Evolutionary conservation across 805 yeast species (phyloP).

Genomic region (Zygosaccharomyces bailii): DNA sequence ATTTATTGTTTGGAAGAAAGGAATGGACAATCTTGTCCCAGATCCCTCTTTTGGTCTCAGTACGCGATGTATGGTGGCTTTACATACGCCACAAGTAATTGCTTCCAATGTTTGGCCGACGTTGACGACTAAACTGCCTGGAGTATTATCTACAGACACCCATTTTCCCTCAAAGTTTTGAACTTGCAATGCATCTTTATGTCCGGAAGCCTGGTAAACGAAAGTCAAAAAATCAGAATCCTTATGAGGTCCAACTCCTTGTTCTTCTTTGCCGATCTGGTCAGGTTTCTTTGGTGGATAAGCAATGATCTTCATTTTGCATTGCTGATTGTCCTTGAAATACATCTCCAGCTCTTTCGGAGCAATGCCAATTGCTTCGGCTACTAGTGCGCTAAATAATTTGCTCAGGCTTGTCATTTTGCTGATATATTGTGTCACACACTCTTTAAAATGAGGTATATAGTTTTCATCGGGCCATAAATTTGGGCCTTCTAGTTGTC

Average conservation of each 20-base stretch:
- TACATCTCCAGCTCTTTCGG: slow-evolving; percentile 44
- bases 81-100: slow-evolving; percentile 53
- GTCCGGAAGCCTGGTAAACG: slow-evolving; percentile 54
- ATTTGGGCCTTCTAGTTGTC: slow-evolving; percentile 56
- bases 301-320: slow-evolving; percentile 52
- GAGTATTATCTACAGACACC: slow-evolving; percentile 51
- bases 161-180: slow-evolving; percentile 54
- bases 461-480: slow-evolving; percentile 45
- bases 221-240: slow-evolving; percentile 62
- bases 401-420: slow-evolving; percentile 46
- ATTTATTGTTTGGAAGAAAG: slow-evolving; percentile 24
- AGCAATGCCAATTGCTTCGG: slow-evolving; percentile 53
- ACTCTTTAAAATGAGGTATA: slow-evolving; percentile 44
- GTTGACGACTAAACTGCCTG: slow-evolving; percentile 50
- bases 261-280: slow-evolving; percentile 33
- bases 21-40: slow-evolving; percentile 25
- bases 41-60: slow-evolving; percentile 40
- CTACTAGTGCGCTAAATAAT: slow-evolving; percentile 44
- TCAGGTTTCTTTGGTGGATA: slow-evolving; percentile 44
- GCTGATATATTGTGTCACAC: slow-evolving; percentile 42
- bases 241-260: slow-evolving; percentile 65
- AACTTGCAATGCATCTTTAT: slow-evolving; percentile 51
- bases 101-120: slow-evolving; percentile 63
- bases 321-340: slow-evolving; percentile 50
- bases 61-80: slow-evolving; percentile 58